Evolutionary conservation across 768 basidiomycete genomes (phyloP).

Genomic region (Hygrocybe punicea): DNA sequence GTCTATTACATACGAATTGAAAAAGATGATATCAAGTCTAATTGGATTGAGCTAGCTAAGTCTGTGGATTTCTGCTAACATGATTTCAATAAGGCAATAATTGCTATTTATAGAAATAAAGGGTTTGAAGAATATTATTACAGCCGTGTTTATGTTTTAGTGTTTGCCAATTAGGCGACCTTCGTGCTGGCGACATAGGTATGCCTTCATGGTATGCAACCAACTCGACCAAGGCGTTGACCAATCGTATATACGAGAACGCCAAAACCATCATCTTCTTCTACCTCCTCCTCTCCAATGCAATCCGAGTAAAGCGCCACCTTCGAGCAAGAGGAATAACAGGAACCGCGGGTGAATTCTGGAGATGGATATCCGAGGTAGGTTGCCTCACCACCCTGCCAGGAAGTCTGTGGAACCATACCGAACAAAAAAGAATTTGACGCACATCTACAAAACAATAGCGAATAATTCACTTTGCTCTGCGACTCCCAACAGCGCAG

Average conservation of each 20-base stretch:
- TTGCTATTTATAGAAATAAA: no score
- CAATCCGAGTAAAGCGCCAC: constrained; percentile 56
- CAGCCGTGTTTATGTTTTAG: no score
- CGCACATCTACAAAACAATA: neutral
- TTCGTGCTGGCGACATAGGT: no score
- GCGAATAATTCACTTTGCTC: constrained; percentile 48
- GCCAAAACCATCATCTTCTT: constrained; percentile 57
- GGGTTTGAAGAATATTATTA: no score
- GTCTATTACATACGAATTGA: no score
- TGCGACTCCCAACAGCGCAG: constrained; percentile 60
- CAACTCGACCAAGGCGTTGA: neutral
- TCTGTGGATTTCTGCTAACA: no score
- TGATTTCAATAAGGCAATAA: no score
- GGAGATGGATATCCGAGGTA: constrained; percentile 52
- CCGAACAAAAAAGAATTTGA: neutral
- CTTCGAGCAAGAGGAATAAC: constrained; percentile 59
- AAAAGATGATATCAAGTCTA: no score
- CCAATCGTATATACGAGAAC: constrained; percentile 36
- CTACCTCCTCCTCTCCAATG: constrained; percentile 53
- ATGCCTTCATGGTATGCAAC: neutral
- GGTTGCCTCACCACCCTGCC: constrained; percentile 11
- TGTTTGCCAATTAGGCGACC: no score
- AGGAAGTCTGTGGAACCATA: no score
- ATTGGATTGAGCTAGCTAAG: no score
- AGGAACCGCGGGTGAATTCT: constrained; percentile 49